These are phyloP conservation scores for Arabidopsis suecica DNA, from an alignment of 345 rosid species.

Conservation along the genomic window DNA sequence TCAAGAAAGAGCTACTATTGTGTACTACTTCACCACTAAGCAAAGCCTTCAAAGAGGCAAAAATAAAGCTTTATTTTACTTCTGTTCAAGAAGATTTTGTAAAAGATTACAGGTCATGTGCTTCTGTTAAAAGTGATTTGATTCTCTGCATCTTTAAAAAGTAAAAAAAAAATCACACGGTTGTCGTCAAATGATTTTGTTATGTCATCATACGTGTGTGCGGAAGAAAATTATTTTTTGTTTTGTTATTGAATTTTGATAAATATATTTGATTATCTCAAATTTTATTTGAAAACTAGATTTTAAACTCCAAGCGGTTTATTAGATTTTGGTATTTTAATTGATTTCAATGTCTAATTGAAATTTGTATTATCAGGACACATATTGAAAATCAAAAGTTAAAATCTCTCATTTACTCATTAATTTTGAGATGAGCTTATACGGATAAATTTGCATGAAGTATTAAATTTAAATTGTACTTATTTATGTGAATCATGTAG, in stretches of 20 bases:
- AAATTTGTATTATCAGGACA: background rate
- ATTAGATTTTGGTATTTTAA: too few relatives aligned
- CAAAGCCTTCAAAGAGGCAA: slow-evolving; percentile 41
- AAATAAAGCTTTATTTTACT: slow-evolving; percentile 31
- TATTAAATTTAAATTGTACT: too few relatives aligned
- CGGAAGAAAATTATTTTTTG: slow-evolving; percentile 17
- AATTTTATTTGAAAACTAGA: background rate
- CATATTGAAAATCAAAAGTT: background rate
- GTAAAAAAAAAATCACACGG: slow-evolving; percentile 20
- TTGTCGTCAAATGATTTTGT: slow-evolving; percentile 27
- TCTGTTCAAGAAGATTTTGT: slow-evolving; percentile 37
- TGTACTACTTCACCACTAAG: slow-evolving; percentile 44
- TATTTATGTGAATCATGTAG: too few relatives aligned
- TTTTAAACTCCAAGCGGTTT: background rate
- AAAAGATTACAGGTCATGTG: slow-evolving; percentile 43
- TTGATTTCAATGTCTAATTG: background rate
- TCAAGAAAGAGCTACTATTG: slow-evolving; percentile 1
- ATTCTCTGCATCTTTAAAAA: slow-evolving; percentile 39
- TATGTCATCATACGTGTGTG: background rate
- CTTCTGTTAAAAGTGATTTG: slow-evolving; percentile 42
- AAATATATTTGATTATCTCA: background rate
- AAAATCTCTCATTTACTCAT: too few relatives aligned
- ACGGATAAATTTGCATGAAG: too few relatives aligned
- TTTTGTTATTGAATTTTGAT: background rate
- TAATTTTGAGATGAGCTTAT: too few relatives aligned